Percentiles rank a stretch among this genome's conserved stretches.
Conservation (phyloP, 2,329 filamentous ascomycete species). For the Colletotrichum tropicicola region DNA sequence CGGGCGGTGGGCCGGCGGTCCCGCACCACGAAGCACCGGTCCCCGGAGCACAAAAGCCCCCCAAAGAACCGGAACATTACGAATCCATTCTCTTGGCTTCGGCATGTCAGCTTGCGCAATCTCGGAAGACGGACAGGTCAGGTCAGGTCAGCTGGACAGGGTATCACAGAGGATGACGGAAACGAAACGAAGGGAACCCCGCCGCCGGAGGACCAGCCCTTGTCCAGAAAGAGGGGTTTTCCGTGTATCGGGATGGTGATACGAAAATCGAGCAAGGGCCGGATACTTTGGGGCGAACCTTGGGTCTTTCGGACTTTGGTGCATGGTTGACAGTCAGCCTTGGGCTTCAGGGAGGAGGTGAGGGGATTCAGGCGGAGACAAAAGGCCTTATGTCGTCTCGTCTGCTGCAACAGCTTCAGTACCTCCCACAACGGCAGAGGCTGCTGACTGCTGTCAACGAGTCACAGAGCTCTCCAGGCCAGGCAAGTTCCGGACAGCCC, state of each 20-base stretch:
- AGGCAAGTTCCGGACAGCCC: background rate
- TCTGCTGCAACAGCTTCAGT: no score
- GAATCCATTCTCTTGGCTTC: background rate
- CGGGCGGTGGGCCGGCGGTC: no score
- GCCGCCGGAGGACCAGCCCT: background rate
- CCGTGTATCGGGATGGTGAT: no score
- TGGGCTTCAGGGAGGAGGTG: background rate
- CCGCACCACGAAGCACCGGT: background rate
- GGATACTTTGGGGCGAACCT: no score
- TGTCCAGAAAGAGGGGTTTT: no score
- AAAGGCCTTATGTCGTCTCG: no score
- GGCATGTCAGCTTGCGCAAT: background rate
- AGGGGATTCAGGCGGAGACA: background rate
- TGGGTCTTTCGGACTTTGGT: no score
- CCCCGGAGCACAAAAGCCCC: background rate
- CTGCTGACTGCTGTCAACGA: background rate
- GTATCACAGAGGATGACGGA: background rate
- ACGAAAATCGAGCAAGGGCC: no score
- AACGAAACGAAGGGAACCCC: background rate
- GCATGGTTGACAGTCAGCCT: background rate
- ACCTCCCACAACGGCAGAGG: no score
- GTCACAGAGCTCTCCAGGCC: background rate
- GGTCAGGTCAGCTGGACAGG: constrained; percentile 18
- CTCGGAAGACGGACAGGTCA: constrained; percentile 9
- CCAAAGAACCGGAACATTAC: background rate